Evolutionary conservation across 805 yeast genomes (phyloP).

Genomic region (Yarrowia phangngaensis): DNA sequence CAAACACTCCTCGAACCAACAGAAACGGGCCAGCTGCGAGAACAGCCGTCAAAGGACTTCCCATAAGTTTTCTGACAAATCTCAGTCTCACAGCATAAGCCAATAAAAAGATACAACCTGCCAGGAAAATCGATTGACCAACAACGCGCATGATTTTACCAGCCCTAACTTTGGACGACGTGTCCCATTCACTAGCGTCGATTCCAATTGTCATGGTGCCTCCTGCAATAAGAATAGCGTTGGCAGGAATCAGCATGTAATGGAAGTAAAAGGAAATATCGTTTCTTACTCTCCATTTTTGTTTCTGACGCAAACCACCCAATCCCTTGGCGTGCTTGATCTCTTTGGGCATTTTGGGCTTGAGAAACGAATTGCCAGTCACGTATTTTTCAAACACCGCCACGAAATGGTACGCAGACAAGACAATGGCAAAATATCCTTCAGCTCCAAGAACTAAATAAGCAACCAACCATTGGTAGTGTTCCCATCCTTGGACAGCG

Average conservation of each 20-base stretch:
- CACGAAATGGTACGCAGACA: constrained; percentile 5
- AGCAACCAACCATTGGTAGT: constrained; percentile 6
- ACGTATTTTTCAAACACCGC: constrained; percentile 8
- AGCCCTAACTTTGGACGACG: not conserved
- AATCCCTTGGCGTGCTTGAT: not conserved
- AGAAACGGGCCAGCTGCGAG: constrained; percentile 4
- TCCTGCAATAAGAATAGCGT: constrained; percentile 10
- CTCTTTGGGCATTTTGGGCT: constrained; percentile 1
- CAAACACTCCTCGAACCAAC: constrained; percentile 13
- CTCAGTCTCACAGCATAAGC: constrained; percentile 13
- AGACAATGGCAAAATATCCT: constrained; percentile 7
- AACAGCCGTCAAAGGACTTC: constrained; percentile 2
- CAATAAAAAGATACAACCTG: constrained; percentile 3
- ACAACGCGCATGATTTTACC: constrained; percentile 8
- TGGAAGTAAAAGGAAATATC: constrained; percentile 11
- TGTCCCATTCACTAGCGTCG: not conserved
- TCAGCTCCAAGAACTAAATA: constrained; percentile 12
- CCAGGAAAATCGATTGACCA: constrained; percentile 10
- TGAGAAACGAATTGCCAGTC: constrained; percentile 4
- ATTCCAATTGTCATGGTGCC: constrained; percentile 1
- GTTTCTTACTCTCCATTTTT: not conserved
- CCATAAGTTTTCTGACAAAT: not conserved
- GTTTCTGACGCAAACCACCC: not conserved
- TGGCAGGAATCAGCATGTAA: constrained; percentile 21
- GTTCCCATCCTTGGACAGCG: constrained; percentile 4